A percentile compares a stretch with the other conserved stretches of the same genome.
phyloP scores from a whole-genome alignment of 1,284 basidiomycete genomes.

The Somion occarium region DNA sequence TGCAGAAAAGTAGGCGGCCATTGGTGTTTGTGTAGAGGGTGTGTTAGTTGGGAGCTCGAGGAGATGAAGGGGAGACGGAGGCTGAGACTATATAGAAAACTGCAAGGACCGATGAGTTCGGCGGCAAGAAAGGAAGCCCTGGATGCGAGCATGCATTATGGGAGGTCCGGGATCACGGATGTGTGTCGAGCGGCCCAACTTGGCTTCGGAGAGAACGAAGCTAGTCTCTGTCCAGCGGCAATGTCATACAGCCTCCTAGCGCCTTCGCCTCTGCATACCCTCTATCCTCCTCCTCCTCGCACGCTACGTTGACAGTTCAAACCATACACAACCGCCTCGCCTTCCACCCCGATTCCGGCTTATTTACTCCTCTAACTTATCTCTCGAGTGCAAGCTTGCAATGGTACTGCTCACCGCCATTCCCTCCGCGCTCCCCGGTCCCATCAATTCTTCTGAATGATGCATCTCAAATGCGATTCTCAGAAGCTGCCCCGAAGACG shows the following conservation, averaged over 20 bases:
- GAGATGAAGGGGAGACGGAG: slow-evolving; percentile 7
- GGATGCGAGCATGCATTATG: not conserved
- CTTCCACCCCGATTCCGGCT: not conserved
- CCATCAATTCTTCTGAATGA: not conserved
- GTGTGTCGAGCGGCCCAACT: not conserved
- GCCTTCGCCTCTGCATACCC: too few species aligned
- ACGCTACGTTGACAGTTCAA: not conserved
- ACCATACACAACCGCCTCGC: not conserved
- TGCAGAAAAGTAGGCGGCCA: slow-evolving; percentile 5
- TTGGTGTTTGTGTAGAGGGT: slow-evolving; percentile 7
- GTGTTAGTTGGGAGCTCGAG: slow-evolving; percentile 7
- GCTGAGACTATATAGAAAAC: not conserved
- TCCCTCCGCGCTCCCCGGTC: slow-evolving; percentile 1
- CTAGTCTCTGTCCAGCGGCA: not conserved
- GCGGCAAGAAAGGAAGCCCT: not conserved
- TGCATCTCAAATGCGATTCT: not conserved
- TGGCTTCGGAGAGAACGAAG: too few species aligned
- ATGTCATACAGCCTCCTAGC: not conserved
- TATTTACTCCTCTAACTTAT: not conserved
- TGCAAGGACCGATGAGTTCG: slow-evolving; percentile 5
- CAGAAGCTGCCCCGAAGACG: not conserved
- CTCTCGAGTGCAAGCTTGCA: not conserved
- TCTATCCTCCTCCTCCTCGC: not conserved
- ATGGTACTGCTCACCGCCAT: not conserved
- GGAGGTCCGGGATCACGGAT: slow-evolving; percentile 8